Evolutionary conservation across 805 yeast species (phyloP), one percentile per base, ranked within the genome.

Genomic region (Debaryomyces castellii): DNA sequence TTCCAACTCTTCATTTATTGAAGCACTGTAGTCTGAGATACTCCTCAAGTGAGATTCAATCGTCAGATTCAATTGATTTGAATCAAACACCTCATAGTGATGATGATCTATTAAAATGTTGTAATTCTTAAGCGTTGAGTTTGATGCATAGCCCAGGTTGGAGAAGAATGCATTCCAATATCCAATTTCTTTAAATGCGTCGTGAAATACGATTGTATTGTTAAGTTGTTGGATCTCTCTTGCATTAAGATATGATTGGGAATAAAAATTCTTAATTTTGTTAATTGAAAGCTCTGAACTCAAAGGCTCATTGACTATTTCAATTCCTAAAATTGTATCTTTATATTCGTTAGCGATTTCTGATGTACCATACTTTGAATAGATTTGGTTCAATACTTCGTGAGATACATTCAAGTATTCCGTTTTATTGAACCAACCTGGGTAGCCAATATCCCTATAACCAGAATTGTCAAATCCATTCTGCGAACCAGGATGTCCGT

Each of bases 381-480:
- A 70, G 14, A 71, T 67, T 41, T 54, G 46, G 27, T 64, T 56
- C 49, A 71, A 58, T 2, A 66, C 73, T n/a, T 59, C 52, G 32
- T 62, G 51, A 4, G 75, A 65, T 27, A 64, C 47, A 27, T 58
- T 53, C 2, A 64, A 48, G 46, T 66, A 53, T 24, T 52, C 60
- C 1, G 69, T 61, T 6, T 47, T 34, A 43, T 64, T 64, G 50
- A 61, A 64, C 70, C 69, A 64, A 17, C 69, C 69, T 12, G 71
- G 69, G 48, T 61, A 60, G 2, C 64, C 67, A 5, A 63, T 53
- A 42, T 60, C 81, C 57, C 90, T 71, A 23, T 76, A 64, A 2
- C 96, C 96, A 6, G 89, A 82, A 55, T 87, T 88, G 57, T 87
- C 92, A 69, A 87, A 87, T 11, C 95, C 95, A 62, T 88, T 88